phyloP scores from a whole-genome alignment of 805 yeast genomes.

The Ogataea chonburiensis region DNA sequence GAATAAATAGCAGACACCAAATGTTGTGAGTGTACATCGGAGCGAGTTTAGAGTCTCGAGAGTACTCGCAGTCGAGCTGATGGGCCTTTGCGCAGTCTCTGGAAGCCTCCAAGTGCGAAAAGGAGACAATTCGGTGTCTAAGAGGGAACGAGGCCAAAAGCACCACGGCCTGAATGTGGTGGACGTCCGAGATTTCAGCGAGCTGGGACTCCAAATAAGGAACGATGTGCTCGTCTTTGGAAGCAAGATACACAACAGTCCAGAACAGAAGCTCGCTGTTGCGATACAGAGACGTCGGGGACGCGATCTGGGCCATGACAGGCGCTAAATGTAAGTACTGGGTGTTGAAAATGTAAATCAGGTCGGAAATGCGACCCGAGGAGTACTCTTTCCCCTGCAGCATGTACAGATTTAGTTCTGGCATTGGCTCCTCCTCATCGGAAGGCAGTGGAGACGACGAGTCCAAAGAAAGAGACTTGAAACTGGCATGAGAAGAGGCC shows the following conservation, averaged over 20 bases:
- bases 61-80: conserved; percentile 20
- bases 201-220: conserved; percentile 20
- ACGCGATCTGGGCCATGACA: conserved; percentile 24
- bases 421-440: conserved; percentile 5
- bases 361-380: conserved; percentile 13
- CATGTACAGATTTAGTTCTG: conserved; percentile 6
- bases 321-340: conserved; percentile 26
- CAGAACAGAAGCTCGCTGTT: conserved; percentile 32
- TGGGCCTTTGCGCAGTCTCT: conserved; percentile 23
- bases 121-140: conserved; percentile 17
- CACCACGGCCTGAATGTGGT: conserved; percentile 26
- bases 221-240: conserved; percentile 19
- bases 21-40: conserved; percentile 23
- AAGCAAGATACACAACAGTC: conserved; percentile 29
- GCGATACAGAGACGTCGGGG: conserved; percentile 22
- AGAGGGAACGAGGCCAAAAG: conserved; percentile 30
- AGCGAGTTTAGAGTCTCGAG: conserved; percentile 14
- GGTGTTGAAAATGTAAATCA: conserved; percentile 23
- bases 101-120: conserved; percentile 27
- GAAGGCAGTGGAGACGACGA: conserved; percentile 7
- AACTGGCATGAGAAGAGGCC: conserved; percentile 4
- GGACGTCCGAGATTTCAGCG: conserved; percentile 15
- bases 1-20: conserved; percentile 29
- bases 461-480: conserved; percentile 7
- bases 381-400: conserved; percentile 11